These are phyloP conservation scores for Dichotomocladium elegans DNA, from an alignment of 371 early-diverging fungal species.

Conservation along the genomic window DNA sequence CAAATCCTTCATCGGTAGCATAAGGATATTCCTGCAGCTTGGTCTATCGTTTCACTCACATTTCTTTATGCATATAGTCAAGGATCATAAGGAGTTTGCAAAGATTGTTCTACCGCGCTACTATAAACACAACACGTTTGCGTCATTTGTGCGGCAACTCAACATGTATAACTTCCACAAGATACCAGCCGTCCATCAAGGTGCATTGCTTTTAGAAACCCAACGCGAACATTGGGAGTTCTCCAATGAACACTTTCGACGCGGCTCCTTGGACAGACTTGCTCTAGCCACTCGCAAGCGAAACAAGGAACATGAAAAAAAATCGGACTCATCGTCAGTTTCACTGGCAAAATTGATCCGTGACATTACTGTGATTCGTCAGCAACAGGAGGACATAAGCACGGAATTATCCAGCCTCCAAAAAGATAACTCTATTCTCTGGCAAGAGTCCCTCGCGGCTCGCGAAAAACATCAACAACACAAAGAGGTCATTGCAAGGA, in stretches of 20 bases:
- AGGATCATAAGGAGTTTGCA: constrained; percentile 76
- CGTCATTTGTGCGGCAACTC: constrained; percentile 91
- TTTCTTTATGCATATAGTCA: no score
- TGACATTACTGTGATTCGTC: constrained; percentile 77
- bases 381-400: constrained; percentile 81
- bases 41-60: no score
- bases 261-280: constrained; percentile 47
- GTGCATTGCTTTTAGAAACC: constrained; percentile 58
- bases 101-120: constrained; percentile 76
- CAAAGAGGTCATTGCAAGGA: constrained; percentile 88
- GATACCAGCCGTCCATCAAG: constrained; percentile 73
- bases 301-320: constrained; percentile 40
- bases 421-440: constrained; percentile 78
- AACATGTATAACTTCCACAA: constrained; percentile 91
- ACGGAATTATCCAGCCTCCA: constrained; percentile 78
- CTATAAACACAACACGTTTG: constrained; percentile 92
- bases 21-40: background rate
- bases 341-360: constrained; percentile 52
- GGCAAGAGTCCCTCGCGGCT: constrained; percentile 74
- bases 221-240: constrained; percentile 63
- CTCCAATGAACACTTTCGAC: constrained; percentile 47
- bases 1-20: constrained; percentile 62
- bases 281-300: constrained; percentile 48
- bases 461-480: constrained; percentile 78
- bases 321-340: constrained; percentile 16